Conservation (phyloP, 2,329 filamentous ascomycete species). For the Claviceps monticola region DNA sequence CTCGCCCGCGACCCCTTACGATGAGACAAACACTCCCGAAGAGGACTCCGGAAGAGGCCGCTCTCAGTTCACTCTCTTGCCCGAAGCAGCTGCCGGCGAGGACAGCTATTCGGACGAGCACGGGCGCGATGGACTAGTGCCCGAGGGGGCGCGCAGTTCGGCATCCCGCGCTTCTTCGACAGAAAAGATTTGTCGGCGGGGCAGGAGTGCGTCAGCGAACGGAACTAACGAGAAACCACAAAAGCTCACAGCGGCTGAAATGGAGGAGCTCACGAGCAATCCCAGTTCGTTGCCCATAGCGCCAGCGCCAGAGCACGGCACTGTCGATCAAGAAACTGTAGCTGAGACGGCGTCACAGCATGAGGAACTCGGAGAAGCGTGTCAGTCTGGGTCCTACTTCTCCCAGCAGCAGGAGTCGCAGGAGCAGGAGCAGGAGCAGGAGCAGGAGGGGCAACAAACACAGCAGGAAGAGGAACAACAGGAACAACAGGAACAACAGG, state of each 20-base stretch:
- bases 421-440: neutral
- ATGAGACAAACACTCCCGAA: constrained; percentile 18
- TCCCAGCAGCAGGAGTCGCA: neutral
- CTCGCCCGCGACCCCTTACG: constrained; percentile 13
- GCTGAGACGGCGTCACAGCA: constrained; percentile 15
- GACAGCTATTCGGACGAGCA: neutral
- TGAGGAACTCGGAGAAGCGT: constrained; percentile 8
- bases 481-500: neutral
- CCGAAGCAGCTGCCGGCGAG: neutral
- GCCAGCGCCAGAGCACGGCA: constrained; percentile 21
- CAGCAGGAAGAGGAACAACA: neutral
- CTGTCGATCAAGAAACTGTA: constrained; percentile 16
- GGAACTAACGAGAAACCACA: constrained; percentile 30
- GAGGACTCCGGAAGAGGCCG: constrained; percentile 11
- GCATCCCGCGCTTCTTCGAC: neutral
- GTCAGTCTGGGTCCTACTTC: neutral
- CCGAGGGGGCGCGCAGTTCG: neutral
- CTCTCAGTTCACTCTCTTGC: neutral
- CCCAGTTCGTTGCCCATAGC: constrained; percentile 46
- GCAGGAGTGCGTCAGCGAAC: constrained; percentile 17
- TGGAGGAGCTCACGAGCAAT: constrained; percentile 41
- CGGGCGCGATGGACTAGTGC: neutral
- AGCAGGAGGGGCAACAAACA: neutral
- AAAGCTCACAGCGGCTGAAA: constrained; percentile 43
- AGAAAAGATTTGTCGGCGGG: constrained; percentile 9